Percentiles rank a stretch among this genome's conserved stretches.
Evolutionary conservation across 1,284 basidiomycete genomes (phyloP).

Genomic region (Omphalotus olearius): DNA sequence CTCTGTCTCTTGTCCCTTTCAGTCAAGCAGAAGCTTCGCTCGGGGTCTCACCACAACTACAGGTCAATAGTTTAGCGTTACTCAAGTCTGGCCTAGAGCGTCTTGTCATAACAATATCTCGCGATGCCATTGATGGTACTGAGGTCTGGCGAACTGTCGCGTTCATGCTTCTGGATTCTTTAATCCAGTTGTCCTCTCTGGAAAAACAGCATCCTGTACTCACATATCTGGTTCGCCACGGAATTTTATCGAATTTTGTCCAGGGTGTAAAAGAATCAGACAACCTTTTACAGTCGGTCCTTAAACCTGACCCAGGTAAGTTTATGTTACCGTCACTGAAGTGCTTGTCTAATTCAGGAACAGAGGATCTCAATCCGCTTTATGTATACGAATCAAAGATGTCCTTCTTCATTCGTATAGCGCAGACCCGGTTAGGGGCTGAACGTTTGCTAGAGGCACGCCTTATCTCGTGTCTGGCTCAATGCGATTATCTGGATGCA

Average conservation of each 20-base stretch:
- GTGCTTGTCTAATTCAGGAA: constrained; percentile 5
- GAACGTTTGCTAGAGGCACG: constrained; percentile 83
- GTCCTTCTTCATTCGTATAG: constrained; percentile 82
- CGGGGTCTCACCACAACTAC: constrained; percentile 40
- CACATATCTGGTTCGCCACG: constrained; percentile 65
- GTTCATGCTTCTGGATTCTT: constrained; percentile 80
- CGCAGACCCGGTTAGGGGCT: constrained; percentile 78
- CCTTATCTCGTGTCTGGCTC: constrained; percentile 73
- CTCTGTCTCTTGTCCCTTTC: constrained; percentile 24
- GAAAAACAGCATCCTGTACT: constrained; percentile 62
- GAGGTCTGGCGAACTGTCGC: constrained; percentile 97
- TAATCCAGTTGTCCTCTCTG: constrained; percentile 61
- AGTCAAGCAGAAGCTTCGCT: constrained; percentile 22
- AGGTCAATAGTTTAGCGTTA: constrained; percentile 56
- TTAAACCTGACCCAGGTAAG: constrained; percentile 87
- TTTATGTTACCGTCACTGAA: constrained; percentile 7
- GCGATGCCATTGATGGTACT: constrained; percentile 91
- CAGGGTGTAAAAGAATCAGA: constrained; percentile 84
- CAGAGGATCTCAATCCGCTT: constrained; percentile 85
- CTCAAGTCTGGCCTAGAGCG: constrained; percentile 70
- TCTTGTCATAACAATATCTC: constrained; percentile 72
- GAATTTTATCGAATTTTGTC: constrained; percentile 83
- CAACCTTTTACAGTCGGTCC: constrained; percentile 69
- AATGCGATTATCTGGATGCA: constrained; percentile 85
- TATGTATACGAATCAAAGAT: constrained; percentile 97